A percentile compares a stretch with the other conserved stretches of the same genome.
phyloP scores from a whole-genome alignment of 2,329 filamentous ascomycete genomes.

The Ophiobolus disseminans region DNA sequence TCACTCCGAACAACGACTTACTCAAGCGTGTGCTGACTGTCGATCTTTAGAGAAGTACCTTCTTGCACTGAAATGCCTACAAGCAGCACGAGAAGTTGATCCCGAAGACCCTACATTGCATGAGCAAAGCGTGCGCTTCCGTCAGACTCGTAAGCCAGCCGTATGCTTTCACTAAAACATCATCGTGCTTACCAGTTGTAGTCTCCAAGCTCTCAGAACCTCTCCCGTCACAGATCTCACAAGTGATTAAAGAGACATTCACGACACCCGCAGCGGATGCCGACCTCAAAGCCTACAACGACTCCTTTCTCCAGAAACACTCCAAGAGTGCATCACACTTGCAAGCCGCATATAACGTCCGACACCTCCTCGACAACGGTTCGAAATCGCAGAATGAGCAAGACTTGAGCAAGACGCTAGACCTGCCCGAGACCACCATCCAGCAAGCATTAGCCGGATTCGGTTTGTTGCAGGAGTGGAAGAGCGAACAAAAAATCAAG shows the following conservation, averaged over 20 bases:
- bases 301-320: constrained; percentile 69
- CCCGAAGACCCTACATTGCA: constrained; percentile 74
- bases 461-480: constrained; percentile 59
- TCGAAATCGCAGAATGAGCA: constrained; percentile 66
- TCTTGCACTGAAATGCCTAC: constrained; percentile 84
- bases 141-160: constrained; percentile 60
- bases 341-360: constrained; percentile 68
- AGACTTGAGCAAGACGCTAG: constrained; percentile 66
- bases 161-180: constrained; percentile 50
- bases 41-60: constrained; percentile 77
- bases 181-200: constrained; percentile 20
- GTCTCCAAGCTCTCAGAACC: constrained; percentile 50
- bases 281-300: constrained; percentile 70
- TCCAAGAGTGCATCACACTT: constrained; percentile 67
- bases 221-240: constrained; percentile 70
- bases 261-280: constrained; percentile 62
- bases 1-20: neutral
- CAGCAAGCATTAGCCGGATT: constrained; percentile 65
- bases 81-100: constrained; percentile 74
- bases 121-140: constrained; percentile 75
- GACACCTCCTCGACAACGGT: constrained; percentile 64
- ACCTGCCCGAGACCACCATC: constrained; percentile 59
- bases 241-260: constrained; percentile 74
- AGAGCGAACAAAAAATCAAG: constrained; percentile 57
- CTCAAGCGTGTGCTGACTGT: constrained; percentile 4